Evolutionary conservation across 306 rosid species (phyloP), one percentile per base, ranked within the genome.

Genomic region (Lathyrus sativus): DNA sequence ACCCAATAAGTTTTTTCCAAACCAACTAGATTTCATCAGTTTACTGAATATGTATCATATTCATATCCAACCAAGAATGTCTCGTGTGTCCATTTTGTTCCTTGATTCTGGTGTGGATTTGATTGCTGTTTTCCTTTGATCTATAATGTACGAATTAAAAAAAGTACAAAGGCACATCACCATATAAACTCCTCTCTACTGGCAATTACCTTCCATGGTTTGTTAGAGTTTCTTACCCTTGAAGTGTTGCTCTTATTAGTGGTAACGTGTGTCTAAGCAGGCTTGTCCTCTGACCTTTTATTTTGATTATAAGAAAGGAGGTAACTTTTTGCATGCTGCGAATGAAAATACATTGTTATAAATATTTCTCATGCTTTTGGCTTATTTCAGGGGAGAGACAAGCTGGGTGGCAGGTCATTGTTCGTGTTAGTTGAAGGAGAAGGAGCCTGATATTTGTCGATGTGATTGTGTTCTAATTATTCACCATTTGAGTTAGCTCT

Each of bases 361-460:
- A 43, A 58, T 22, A 50, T 54, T 59, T 68, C 56, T 54, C 15
- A 45, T 55, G 67, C 55, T 45, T 37, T 13, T 73, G 79, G 37
- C 37, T 70, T 65, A 39, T 85, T 73, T 76, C 92, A 95, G 99
- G 99, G 99, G 29, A 83, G 92, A 12, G 96, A 85, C 2, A 80
- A 65, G 77, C 61, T 95, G 80, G 96, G 84, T 53, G 81, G 73
- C 78, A 95, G 76, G 62, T 76, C 95, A 11, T 67, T 95, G 15
- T 95, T 95, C 46, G 92, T 95, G 73, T 84, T 95, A 4, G 85
- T 95, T 66, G 64, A 77, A 18, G 84, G 79, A 28, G 76, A 77
- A 26, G 85, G 81, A 29, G 76, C 83, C 31, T 87, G 82, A 80
- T 74, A 58, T 60, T 33, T 46, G 67, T 43, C 48, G 67, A 33